Evolutionary conservation across 257 asterid genomes (phyloP), one percentile per base, ranked within the genome.

Genomic region (Nyctanthes arbortristis): DNA sequence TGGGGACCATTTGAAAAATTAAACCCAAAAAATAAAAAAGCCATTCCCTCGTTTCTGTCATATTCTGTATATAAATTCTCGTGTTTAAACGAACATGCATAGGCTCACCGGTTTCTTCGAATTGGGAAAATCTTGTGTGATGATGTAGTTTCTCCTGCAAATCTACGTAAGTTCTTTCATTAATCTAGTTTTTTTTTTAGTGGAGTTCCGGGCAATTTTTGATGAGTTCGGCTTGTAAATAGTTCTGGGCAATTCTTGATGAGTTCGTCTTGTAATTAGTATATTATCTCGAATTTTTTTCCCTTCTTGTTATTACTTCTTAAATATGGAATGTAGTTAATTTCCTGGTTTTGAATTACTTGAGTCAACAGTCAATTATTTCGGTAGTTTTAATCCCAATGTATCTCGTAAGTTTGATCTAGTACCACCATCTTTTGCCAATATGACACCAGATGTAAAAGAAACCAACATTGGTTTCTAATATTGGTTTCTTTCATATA

Each of bases 81-180:
- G 69, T 22, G 12, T 55, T 65, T 54, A 59, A 18, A 56, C 61
- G 25, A n/a, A n/a, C n/a, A n/a, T 43, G 16, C 52, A 16, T 16
- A 45, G 54, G 25, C 55, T 24, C 24, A 45, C 55, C 10, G 5
- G 9, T 63, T 31, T 67, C 62, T 25, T 49, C 2, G 35, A 80
- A 66, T 72, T 74, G 54, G 67, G 47, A 59, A 12, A 67, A 68
- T 63, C 55, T n/a, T n/a, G n/a, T n/a, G n/a, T n/a, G n/a, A n/a
- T n/a, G n/a, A n/a, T n/a, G n/a, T n/a, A n/a, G n/a, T n/a, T n/a
- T n/a, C n/a, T n/a, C n/a, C n/a, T n/a, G n/a, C n/a, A n/a, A n/a
- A n/a, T n/a, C n/a, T n/a, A n/a, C 80, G 75, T 77, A 20, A 67
- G 77, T 16, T 9, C 35, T 25, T 56, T 10, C 33, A 11, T 55